Evolutionary conservation across 345 rosid genomes (phyloP), one percentile per base, ranked within the genome.

Genomic region (Toxicodendron radicans): DNA sequence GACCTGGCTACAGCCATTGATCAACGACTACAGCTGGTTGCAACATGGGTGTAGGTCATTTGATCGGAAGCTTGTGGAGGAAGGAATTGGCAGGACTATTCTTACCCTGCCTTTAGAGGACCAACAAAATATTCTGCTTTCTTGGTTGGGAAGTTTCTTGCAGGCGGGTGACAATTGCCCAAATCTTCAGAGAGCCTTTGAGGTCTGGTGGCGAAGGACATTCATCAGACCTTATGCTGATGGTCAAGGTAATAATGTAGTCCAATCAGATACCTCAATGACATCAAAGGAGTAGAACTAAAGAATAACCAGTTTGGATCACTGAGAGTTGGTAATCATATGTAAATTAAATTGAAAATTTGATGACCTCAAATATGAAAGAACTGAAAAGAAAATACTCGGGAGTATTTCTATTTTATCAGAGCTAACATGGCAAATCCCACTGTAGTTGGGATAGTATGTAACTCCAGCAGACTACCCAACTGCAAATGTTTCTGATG

Each of bases 131-230:
- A 91, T 95, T 68, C 73, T 95, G 80, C 79, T 95, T 53, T 68
- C 87, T 45, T 95, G 98, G 99, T 76, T 95, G 58, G 93, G 98
- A 38, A 90, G 86, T 81, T 95, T 95, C 64, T 73, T 95, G 56
- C 90, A 87, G 67, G 88, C 87, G 0, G 98, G 98, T 27, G 93
- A 95, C 82, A 90, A 87, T 64, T 95, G 99, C 88, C 99, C 99
- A 3, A 95, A 95, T 83, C 94, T 95, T 71, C 99, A 90, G 72
- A 83, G 91, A 85, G 97, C 99, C 38, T 95, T 95, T 30, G 94
- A 95, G 86, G 99, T 95, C 58, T 95, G 99, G 99, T 95, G 99
- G 99, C 89, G 99, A 7, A 71, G 99, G 70, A 85, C 99, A 7
- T 95, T 95, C 73, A 79, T 92, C 64, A 87, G 93, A 76, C 98